These are phyloP conservation scores for Podosphaera fusca DNA, from an alignment of 2,329 filamentous ascomycete species.

Conservation along the genomic window DNA sequence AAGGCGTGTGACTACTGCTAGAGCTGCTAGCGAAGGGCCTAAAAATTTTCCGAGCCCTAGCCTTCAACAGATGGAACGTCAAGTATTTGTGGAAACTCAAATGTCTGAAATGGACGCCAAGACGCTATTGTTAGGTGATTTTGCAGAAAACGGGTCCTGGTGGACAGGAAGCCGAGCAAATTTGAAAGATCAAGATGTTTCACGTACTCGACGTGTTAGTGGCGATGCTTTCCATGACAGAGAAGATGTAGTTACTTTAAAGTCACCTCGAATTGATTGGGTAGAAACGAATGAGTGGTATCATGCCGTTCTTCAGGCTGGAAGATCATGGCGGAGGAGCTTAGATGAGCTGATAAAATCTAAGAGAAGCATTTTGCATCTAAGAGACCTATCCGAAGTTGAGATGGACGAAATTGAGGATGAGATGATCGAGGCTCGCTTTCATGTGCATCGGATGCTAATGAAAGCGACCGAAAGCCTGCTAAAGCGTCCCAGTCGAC, in stretches of 20 bases:
- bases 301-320: conserved; percentile 40
- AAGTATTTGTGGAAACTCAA: conserved; percentile 11
- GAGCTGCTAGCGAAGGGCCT: conserved; percentile 11
- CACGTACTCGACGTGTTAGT: conserved; percentile 14
- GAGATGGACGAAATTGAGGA: conserved; percentile 24
- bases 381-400: conserved; percentile 6
- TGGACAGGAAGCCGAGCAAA: conserved; percentile 40
- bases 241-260: conserved; percentile 25
- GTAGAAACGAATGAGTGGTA: conserved; percentile 51
- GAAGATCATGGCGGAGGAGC: conserved; percentile 37
- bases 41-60: conserved; percentile 3
- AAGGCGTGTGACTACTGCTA: conserved; percentile 18
- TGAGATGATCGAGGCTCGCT: conserved; percentile 35
- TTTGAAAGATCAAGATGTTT: conserved; percentile 17
- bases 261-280: conserved; percentile 57
- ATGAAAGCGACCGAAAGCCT: conserved; percentile 60
- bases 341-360: conserved; percentile 27
- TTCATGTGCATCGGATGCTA: conserved; percentile 44
- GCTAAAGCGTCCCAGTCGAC: conserved; percentile 54
- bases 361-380: conserved; percentile 1
- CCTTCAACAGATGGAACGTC: conserved; percentile 14
- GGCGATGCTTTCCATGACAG: conserved; percentile 3
- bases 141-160: conserved; percentile 65
- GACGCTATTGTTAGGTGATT: conserved; percentile 46
- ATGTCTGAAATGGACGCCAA: conserved; percentile 50